Conservation (phyloP, 805 yeast species). For the Pichia phayaonensis region DNA sequence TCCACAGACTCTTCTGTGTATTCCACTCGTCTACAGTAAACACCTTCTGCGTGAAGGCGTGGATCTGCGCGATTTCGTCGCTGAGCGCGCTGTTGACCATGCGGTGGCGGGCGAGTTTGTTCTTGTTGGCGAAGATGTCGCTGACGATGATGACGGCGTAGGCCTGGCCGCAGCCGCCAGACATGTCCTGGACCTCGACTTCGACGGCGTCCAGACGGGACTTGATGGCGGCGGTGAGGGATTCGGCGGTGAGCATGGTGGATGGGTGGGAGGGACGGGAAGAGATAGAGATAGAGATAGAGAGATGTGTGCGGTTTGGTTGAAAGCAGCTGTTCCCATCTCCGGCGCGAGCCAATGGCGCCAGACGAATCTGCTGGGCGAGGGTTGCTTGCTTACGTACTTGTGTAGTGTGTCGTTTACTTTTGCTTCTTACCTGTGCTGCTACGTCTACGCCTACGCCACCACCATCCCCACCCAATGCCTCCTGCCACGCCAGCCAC, state of each 20-base stretch:
- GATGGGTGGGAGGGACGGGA: too few relatives aligned
- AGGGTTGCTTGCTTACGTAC: too few relatives aligned
- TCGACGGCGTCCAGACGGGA: slow-evolving; percentile 53
- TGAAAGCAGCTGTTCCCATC: too few relatives aligned
- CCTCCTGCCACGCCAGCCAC: too few relatives aligned
- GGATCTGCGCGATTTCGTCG: slow-evolving; percentile 81
- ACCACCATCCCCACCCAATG: neutral
- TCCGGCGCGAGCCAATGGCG: too few relatives aligned
- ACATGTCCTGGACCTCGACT: slow-evolving; percentile 69
- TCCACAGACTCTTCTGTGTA: slow-evolving; percentile 25
- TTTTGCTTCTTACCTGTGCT: neutral
- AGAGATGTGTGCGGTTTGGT: too few relatives aligned
- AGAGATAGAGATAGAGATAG: too few relatives aligned
- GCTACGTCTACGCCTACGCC: neutral
- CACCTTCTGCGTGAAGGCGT: slow-evolving; percentile 91
- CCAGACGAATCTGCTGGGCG: too few relatives aligned
- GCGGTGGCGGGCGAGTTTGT: slow-evolving; percentile 79
- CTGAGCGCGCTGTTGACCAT: slow-evolving; percentile 72
- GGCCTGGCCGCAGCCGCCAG: slow-evolving; percentile 97
- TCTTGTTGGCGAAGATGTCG: slow-evolving; percentile 67
- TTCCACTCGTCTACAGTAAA: slow-evolving; percentile 90
- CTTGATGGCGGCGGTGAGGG: slow-evolving; percentile 41
- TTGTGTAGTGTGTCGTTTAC: too few relatives aligned
- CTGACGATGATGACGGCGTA: slow-evolving; percentile 85
- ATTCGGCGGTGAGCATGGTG: slow-evolving; percentile 21